A percentile compares a stretch with the other conserved stretches of the same genome.
phyloP scores from a whole-genome alignment of 2,329 filamentous ascomycete genomes.

The Keithomyces neogunnii region DNA sequence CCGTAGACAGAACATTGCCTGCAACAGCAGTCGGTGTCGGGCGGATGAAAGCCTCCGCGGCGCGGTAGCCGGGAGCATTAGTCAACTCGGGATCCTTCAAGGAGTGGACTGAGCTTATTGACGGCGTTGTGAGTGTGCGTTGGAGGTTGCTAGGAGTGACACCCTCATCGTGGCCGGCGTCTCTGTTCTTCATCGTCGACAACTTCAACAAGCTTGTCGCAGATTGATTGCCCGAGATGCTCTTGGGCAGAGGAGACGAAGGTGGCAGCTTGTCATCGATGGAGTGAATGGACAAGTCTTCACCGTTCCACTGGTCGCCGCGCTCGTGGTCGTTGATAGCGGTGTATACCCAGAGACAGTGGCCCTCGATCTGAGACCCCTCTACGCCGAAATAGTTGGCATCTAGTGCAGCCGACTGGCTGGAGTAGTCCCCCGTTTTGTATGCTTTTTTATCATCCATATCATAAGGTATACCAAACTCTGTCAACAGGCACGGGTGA shows the following conservation, averaged over 20 bases:
- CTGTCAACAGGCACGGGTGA: constrained; percentile 82
- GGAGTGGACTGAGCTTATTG: constrained; percentile 51
- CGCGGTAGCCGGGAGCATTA: constrained; percentile 68
- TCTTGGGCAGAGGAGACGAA: constrained; percentile 39
- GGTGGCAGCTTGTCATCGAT: constrained; percentile 64
- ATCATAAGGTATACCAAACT: constrained; percentile 97
- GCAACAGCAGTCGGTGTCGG: constrained; percentile 71
- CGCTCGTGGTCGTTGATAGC: constrained; percentile 76
- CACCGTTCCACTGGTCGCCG: constrained; percentile 95
- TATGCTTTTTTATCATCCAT: constrained; percentile 98
- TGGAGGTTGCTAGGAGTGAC: constrained; percentile 72
- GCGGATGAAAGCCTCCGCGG: constrained; percentile 86
- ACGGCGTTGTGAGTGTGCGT: constrained; percentile 58
- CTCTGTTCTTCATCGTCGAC: constrained; percentile 12
- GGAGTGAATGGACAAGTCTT: constrained; percentile 88
- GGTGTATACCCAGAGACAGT: constrained; percentile 83
- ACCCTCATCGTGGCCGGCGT: constrained; percentile 42
- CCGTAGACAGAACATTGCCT: constrained; percentile 61
- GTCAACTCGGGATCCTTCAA: constrained; percentile 48
- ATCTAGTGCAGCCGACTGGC: constrained; percentile 86
- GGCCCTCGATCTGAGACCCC: constrained; percentile 73
- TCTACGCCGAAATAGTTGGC: constrained; percentile 93
- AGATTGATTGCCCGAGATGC: constrained; percentile 31
- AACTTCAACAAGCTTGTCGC: constrained; percentile 29
- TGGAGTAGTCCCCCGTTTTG: constrained; percentile 89